Base-by-base conservation (phyloP, 177 flowering plant species). In the Vitis hybrid region DNA sequence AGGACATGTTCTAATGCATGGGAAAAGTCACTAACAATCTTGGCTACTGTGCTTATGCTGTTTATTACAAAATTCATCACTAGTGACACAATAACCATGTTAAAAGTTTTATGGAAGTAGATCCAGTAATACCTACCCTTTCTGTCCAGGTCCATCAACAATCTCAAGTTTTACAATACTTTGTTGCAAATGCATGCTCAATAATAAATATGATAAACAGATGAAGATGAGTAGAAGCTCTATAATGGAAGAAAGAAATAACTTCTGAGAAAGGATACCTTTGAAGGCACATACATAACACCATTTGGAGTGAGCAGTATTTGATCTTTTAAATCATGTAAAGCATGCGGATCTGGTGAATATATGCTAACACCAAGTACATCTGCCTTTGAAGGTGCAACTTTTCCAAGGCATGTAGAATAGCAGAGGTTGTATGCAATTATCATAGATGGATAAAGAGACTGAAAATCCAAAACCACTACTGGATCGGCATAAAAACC, bases 361-460 rank as follows among this genome's bases (percentile, higher is more conserved):
- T 51, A 96, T 17, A 89, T 79, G 79, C 88, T 85, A 68, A 96
- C 97, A 68, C 99, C 99, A 68, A 96, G 92, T 5, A 73, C 77
- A 75, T 88, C 74, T 57, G 70, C 80, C 80, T 83, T 88, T 60
- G 97, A 74, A 67, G 95, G 89, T 56, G 64, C 57, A 68, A 92
- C 77, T 73, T 91, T 93, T 17, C 98, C 97, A 8, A 96, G 92
- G 84, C 98, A 93, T 4, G 97, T 90, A 71, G 84, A 90, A 79
- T 83, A 96, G 80, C 99, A 96, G 63, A 96, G 98, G 74, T 96
- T 93, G 76, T 96, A 96, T 64, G 90, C 98, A 75, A 96, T 93
- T 52, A 96, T 85, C 94, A 96, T 96, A 34, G 99, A 96, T 68
- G 99, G 99, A 85, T 96, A 96, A 62, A 96, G 94, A 58, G 98